Evolutionary conservation across 257 asterid genomes (phyloP).

Genomic region (Jacaranda copaia): DNA sequence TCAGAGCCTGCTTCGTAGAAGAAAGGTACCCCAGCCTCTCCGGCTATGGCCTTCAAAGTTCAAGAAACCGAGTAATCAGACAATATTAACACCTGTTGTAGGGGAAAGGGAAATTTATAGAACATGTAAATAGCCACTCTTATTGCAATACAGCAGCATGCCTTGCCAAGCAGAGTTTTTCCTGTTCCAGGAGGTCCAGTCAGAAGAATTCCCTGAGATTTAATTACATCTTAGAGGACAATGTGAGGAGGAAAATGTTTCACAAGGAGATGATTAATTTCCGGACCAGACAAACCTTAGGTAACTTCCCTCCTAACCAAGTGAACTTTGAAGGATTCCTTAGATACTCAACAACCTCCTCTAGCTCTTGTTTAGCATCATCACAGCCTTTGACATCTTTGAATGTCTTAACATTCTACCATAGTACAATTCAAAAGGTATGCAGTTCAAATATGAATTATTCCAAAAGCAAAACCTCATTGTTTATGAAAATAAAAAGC

Average conservation of each 20-base stretch:
- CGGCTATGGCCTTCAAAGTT: constrained; percentile 91
- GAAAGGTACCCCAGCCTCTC: constrained; percentile 99
- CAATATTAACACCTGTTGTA: neutral
- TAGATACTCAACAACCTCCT: constrained; percentile 98
- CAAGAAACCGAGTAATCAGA: constrained; percentile 37
- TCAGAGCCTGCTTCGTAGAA: constrained; percentile 97
- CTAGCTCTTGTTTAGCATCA: constrained; percentile 99
- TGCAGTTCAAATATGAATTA: constrained; percentile 18
- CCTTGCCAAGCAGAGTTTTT: constrained; percentile 96
- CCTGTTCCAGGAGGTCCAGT: constrained; percentile 99
- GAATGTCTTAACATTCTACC: constrained; percentile 95
- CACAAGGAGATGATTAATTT: constrained; percentile 23
- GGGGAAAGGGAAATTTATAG: constrained; percentile 22
- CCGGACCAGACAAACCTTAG: constrained; percentile 70
- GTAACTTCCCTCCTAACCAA: constrained; percentile 94
- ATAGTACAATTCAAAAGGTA: constrained; percentile 33
- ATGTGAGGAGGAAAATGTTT: constrained; percentile 17
- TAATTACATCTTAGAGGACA: constrained; percentile 23
- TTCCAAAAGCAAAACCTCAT: neutral
- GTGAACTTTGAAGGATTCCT: constrained; percentile 92
- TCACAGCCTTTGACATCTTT: constrained; percentile 99
- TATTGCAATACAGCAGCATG: constrained; percentile 35
- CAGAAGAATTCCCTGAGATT: constrained; percentile 91
- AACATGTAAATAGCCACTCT: constrained; percentile 1
- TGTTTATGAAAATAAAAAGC: constrained; percentile 11